Base-by-base conservation (phyloP, 805 yeast genomes). In the Saturnispora sanitii region DNA sequence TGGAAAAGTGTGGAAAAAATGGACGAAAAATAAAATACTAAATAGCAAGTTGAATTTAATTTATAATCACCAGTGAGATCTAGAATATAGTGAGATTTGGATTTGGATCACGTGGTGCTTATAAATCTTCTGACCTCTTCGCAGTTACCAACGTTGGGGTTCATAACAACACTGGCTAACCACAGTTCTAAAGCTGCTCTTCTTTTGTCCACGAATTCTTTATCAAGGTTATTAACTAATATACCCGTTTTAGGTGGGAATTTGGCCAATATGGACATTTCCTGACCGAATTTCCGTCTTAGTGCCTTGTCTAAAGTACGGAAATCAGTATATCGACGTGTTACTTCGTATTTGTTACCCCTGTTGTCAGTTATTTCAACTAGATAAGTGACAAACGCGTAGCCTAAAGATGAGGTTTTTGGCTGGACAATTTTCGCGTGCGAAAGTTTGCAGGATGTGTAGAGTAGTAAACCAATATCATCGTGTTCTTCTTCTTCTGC, bases 271-370 rank as follows among this genome's bases (percentile, higher is more conserved):
- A 77, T 56, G 4, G 57, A 58, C 0, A 61, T 61, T 12, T 39
- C 30, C n/a, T 54, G 50, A 1, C 74, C 71, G 45, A 62, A 70
- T 25, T 56, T 60, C 3, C 32, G 35, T 12, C 50, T 52, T 17
- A 81, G 55, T 4, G 49, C 45, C 1, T 50, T 50, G 20, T 79
- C 64, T 27, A 84, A 64, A 25, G 43, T 46, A 30, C 60, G 77
- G 45, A 84, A 72, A 34, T 83, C 90, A 27, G 75, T 70, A 56
- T 80, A 84, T 29, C 95, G 56, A 53, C 72, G 75, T 53, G 75
- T 71, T 4, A 75, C 50, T 34, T 60, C 54, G 16, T 81, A 66
- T 44, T 62, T 62, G 4, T 71, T 60, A 2, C 61, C 59, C 15
- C 52, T 44, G 2, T 33, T 18, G 2, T 62, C 54, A 29, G 51